Evolutionary conservation across 2,329 filamentous ascomycete species (phyloP), one percentile per base, ranked within the genome.

Genomic region (Exophiala aquamarina): DNA sequence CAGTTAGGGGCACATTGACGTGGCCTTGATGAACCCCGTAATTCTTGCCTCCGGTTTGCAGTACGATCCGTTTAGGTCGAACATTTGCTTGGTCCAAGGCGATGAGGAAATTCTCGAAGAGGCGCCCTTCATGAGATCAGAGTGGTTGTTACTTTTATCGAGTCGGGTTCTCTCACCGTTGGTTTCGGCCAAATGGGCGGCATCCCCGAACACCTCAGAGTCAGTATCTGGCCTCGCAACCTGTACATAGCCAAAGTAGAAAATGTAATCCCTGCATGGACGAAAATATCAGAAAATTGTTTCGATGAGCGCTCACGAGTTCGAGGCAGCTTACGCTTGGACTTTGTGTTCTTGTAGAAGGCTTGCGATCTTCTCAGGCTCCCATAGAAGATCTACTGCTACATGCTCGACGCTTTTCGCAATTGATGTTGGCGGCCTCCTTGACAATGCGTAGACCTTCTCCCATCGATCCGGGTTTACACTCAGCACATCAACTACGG

Each of bases 1-100:
- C 75, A 37, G 71, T 66, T 34, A 68, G 67, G 0, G 75, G 76
- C 2, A 65, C 63, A 1, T 63, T 57, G 0, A 66, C 54, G 0
- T 70, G 72, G 2, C 74, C 74, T 28, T 74, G 63, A 50, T 78
- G 74, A 4, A 74, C 57, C 28, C 68, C 73, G 61, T 78, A 78
- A 55, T 77, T 72, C 62, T 78, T 78, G 2, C 72, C 72, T 6
- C 75, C 75, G 1, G 71, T 75, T 51, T 79, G 76, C 7, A 76
- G 66, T 55, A 76, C 60, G 49, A 78, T 66, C 4, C 74, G 65
- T 33, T 67, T 69, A 0, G 75, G 75, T 3, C 62, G 64, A 45
- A 75, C 69, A 7, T 58, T 52, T 4, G 70, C 66, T 1, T 71
- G 52, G 3, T 66, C 62, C 6, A 79, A 63, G 1, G 71, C 69